Base-by-base conservation (phyloP, 805 yeast species). In the Ascoidea asiatica region DNA sequence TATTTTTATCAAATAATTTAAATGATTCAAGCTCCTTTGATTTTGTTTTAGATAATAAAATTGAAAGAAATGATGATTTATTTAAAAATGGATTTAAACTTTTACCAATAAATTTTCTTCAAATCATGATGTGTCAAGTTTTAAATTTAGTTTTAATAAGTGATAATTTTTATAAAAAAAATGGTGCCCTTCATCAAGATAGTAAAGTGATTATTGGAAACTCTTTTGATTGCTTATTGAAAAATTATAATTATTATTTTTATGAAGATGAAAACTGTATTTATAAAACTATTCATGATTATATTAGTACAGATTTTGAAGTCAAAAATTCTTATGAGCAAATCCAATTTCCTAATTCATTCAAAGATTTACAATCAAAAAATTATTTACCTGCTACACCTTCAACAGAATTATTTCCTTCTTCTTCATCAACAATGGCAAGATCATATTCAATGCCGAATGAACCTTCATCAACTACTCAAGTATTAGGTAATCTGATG, bases 61-160 rank as follows among this genome's bases (percentile, higher is more conserved):
- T 43, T n/a, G 48, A 41, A 15, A 15, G 17, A 15, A 18, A 18
- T 5, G 19, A 40, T 5, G 6, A 35, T 2, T 40, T 44, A 2
- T 47, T 47, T 23, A 47, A 47, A 37, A 47, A 42, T 36, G 50
- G 50, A 5, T 35, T 45, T 21, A 42, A 43, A 13, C 15, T 44
- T 3, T n/a, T 47, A 2, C 50, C 50, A 19, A 19, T 47, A 5
- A 29, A 44, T 35, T 8, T 45, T 5, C 42, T 47, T n/a, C 5
- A 23, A 37, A 13, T 40, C 4, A 22, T 38, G 7, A 19, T 47
- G 19, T 11, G 33, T 19, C 41, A 40, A 22, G 21, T 39, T 5
- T 29, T 40, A 4, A 22, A 19, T 13, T 29, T 46, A 5, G 19
- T 45, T 11, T 19, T 18, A 11, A 37, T 43, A 15, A 23, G 13